Base-by-base conservation (phyloP, 441 rosid species). In the Metrosideros polymorpha region DNA sequence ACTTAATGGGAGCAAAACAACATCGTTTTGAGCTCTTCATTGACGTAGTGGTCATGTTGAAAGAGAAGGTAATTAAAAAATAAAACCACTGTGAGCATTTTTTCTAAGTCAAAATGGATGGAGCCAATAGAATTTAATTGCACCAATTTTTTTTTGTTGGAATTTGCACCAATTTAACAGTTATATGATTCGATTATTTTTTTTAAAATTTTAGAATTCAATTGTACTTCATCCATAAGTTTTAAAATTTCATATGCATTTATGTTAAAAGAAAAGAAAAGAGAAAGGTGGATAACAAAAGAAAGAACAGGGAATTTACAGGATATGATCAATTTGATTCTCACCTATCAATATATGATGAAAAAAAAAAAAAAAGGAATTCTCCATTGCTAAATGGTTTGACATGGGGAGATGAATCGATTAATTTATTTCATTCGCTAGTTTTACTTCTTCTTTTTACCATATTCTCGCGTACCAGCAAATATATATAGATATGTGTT, bases 351-450 rank as follows among this genome's bases (percentile, higher is more conserved):
- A 4, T 15, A 61, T 6, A 15, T 15, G 42, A 61, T 17, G 39
- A 61, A 61, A 61, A 29, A 15, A 29, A 30, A 61, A 30, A 61
- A 39, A 29, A 30, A 30, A 61, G 0, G 15, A n/a, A n/a, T 57
- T 1, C 32, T 57, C n/a, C 66, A 59, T 6, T 1, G 5, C 19
- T 1, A n/a, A 2, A 59, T 59, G 9, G n/a, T 57, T 30, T 14
- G 1, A 61, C 15, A 4, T 2, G 17, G 1, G 1, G 1, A 9
- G 12, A 61, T 30, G 39, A 17, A 30, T 61, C 5, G 0, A 30
- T 29, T 29, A n/a, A 29, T 61, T 61, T 17, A 30, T 61, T 61
- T 61, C 22, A 7, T 61, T 30, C 3, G 22, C 3, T 59, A 59
- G 12, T 54, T 54, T 4, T 24, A 54, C 1, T 1, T 54, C n/a